Evolutionary conservation across 225 moss, liverwort and hornwort species (phyloP).

Genomic region (Climacium dendroides): DNA sequence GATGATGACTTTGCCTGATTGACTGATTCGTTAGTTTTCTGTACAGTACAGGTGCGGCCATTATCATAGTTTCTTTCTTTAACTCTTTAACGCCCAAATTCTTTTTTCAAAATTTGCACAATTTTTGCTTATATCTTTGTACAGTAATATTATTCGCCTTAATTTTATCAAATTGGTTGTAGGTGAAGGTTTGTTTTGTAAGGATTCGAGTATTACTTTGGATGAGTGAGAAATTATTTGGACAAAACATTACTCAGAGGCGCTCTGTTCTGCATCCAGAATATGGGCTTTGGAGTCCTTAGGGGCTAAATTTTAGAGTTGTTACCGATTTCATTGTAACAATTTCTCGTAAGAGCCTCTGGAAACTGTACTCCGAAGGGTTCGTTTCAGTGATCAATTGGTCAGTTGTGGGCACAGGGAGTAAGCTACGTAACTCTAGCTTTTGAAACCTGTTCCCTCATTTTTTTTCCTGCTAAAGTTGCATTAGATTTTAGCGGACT

Average conservation of each 20-base stretch:
- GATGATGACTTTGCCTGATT: constrained; percentile 15
- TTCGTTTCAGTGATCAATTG: not conserved
- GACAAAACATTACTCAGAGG: not conserved
- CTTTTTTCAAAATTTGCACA: not conserved
- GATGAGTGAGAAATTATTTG: not conserved
- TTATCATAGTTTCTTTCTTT: not conserved
- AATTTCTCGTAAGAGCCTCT: not conserved
- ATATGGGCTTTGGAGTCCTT: not conserved
- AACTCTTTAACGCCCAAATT: not conserved
- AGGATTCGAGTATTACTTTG: not conserved
- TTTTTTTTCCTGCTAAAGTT: not conserved
- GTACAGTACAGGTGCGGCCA: not conserved
- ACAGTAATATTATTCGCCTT: not conserved
- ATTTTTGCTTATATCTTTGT: not conserved
- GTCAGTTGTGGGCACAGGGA: not conserved
- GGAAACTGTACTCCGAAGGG: not conserved
- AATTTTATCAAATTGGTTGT: not conserved
- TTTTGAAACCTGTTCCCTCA: not conserved
- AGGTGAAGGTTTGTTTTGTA: not conserved
- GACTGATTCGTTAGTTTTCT: not conserved
- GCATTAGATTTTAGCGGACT: not conserved
- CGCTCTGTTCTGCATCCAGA: not conserved
- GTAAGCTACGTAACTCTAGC: not conserved
- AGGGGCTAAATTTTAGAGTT: not conserved
- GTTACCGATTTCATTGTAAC: not conserved